These are phyloP conservation scores for Vitis riparia DNA, from an alignment of 164 flowering plant genomes.

Conservation along the genomic window DNA sequence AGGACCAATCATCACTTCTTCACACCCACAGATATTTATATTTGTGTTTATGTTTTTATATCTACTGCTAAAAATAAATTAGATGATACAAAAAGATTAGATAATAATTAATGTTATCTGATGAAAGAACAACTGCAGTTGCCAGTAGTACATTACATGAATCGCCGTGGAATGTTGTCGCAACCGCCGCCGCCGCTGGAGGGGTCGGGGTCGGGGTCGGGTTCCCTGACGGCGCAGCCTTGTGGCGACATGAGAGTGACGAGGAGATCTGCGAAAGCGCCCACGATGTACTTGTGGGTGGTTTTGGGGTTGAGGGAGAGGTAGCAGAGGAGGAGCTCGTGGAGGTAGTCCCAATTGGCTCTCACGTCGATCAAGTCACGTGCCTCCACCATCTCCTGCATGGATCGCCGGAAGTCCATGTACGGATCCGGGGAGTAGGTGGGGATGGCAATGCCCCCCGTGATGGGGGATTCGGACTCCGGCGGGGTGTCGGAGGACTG, in stretches of 20 bases:
- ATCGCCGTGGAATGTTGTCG: background rate
- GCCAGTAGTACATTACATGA: background rate
- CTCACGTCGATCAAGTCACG: conserved; percentile 33
- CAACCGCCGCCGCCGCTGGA: background rate
- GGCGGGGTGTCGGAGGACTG: background rate
- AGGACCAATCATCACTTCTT: background rate
- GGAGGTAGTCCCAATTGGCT: conserved; percentile 52
- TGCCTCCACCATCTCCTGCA: conserved; percentile 95
- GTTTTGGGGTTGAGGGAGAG: conserved; percentile 50
- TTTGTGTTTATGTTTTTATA: background rate
- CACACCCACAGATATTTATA: background rate
- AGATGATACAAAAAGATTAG: background rate
- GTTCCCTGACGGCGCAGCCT: too few species aligned
- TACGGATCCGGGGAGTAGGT: conserved; percentile 70
- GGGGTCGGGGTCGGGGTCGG: background rate
- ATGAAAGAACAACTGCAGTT: too few species aligned
- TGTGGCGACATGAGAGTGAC: conserved; percentile 37
- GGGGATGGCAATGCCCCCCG: conserved; percentile 39
- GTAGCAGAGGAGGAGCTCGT: conserved; percentile 59
- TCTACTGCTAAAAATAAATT: background rate
- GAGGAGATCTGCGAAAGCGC: conserved; percentile 61
- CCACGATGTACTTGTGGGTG: conserved; percentile 55
- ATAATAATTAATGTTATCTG: background rate
- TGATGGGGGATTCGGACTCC: conserved; percentile 15
- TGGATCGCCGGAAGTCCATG: conserved; percentile 76